Evolutionary conservation across 1,139 yeast genomes (phyloP), one percentile per base, ranked within the genome.

Genomic region (Candida sp.): DNA sequence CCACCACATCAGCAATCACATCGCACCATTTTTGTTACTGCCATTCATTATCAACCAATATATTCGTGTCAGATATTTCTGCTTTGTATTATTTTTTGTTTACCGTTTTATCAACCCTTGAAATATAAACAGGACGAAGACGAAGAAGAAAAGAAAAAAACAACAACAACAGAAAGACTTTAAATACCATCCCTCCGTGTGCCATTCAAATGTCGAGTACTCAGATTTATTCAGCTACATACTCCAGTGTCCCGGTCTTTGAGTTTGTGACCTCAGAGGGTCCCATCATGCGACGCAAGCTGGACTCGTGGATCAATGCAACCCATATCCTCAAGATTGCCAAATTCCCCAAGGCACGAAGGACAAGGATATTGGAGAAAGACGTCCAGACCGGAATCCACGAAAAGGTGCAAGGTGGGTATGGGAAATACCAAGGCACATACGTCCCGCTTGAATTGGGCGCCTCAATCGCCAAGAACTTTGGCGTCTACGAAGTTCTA

Each of bases 371-470:
- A 53, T 77, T 92, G 60, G 98, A 93, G 65, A 85, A 85, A 58
- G 98, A 92, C 63, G 90, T 93, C n/a, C 92, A 85, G 56, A 83
- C 86, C 1, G 96, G 96, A 30, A 77, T 77, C 39, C 97, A 91
- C 67, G 98, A 93, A 65, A 93, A 92, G 65, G 94, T 93, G 9
- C 97, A 92, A 70, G 98, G 97, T 44, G 98, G 97, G 0, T 90
- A 92, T 65, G 98, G 98, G 11, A 88, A 91, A 64, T 90, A 90
- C 66, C 98, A 93, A 70, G 98, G 98, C 1, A 90, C 98, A 0
- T 94, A 97, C 91, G 88, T 92, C 25, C 96, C 97, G 0, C 73
- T 82, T 54, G 80, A 81, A 28, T 70, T 88, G 32, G 90, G 93
- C 0, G 80, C 79, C 1, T 77, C 80, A 6, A 72, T 90, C 34